A percentile compares a stretch with the other conserved stretches of the same genome.
phyloP scores from a whole-genome alignment of 2,329 filamentous ascomycete species.

The Pseudomassariella vexata region DNA sequence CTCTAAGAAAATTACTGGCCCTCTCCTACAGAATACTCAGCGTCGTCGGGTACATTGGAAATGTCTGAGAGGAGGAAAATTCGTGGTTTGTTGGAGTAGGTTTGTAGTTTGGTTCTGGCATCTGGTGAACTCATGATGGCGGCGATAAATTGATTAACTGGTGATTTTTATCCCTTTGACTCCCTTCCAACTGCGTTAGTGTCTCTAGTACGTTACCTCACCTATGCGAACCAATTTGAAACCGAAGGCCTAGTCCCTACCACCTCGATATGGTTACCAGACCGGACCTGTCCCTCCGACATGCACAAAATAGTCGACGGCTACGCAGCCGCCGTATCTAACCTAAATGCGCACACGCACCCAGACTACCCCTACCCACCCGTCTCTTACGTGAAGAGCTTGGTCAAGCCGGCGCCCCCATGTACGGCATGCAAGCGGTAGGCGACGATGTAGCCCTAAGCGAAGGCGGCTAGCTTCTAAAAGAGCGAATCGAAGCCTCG shows the following conservation, averaged over 20 bases:
- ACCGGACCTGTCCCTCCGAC: neutral
- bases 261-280: slow-evolving; percentile 1
- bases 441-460: slow-evolving; percentile 26
- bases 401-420: too few species aligned
- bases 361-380: neutral
- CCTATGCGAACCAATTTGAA: neutral
- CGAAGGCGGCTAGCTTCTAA: slow-evolving; percentile 24
- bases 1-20: too few species aligned
- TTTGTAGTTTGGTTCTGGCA: too few species aligned
- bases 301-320: neutral
- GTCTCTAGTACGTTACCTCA: neutral
- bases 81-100: too few species aligned
- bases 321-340: neutral
- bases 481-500: slow-evolving; percentile 26
- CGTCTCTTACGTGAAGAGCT: too few species aligned
- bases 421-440: slow-evolving; percentile 28
- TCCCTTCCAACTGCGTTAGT: too few species aligned
- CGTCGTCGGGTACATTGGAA: too few species aligned
- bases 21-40: too few species aligned
- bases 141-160: too few species aligned
- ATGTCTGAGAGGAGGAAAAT: too few species aligned
- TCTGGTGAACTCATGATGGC: too few species aligned
- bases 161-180: too few species aligned
- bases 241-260: neutral
- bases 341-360: neutral